Percentiles rank a stretch among this genome's conserved stretches.
Evolutionary conservation across 192 early-diverging fungal species (phyloP).

Genomic region (Chytriomyces confervae): DNA sequence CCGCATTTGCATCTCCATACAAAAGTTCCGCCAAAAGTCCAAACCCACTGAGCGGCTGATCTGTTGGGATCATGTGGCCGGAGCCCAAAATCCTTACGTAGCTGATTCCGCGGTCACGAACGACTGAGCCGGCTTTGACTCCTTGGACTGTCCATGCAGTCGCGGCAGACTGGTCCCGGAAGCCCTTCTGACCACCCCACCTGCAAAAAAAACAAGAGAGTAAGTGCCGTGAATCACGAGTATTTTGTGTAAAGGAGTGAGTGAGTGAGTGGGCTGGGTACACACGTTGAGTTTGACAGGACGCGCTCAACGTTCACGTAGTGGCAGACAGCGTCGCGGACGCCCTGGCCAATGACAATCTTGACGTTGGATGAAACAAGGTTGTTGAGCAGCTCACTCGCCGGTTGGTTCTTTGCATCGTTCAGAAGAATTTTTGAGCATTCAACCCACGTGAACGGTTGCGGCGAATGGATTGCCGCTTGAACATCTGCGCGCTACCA

Average conservation of each 20-base stretch:
- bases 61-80: conserved; percentile 71
- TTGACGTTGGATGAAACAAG: conserved; percentile 6
- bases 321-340: neutral
- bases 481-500: neutral
- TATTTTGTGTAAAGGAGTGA: neutral
- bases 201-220: neutral
- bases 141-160: conserved; percentile 19
- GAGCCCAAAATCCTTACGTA: conserved; percentile 60
- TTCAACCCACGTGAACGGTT: neutral
- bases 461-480: neutral
- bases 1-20: neutral
- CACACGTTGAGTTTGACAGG: conserved; percentile 59
- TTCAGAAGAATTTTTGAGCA: neutral
- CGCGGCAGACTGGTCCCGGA: conserved; percentile 26
- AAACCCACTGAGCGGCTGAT: conserved; percentile 51
- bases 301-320: conserved; percentile 43
- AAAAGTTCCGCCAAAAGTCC: conserved; percentile 1
- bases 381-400: neutral
- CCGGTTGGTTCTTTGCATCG: neutral
- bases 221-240: neutral
- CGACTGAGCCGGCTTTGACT: conserved; percentile 49
- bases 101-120: conserved; percentile 54
- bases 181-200: conserved; percentile 53
- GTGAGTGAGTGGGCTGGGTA: neutral
- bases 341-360: conserved; percentile 17